These are phyloP conservation scores for Hypomyces rosellus DNA, from an alignment of 2,329 filamentous ascomycete genomes.

Conservation along the genomic window DNA sequence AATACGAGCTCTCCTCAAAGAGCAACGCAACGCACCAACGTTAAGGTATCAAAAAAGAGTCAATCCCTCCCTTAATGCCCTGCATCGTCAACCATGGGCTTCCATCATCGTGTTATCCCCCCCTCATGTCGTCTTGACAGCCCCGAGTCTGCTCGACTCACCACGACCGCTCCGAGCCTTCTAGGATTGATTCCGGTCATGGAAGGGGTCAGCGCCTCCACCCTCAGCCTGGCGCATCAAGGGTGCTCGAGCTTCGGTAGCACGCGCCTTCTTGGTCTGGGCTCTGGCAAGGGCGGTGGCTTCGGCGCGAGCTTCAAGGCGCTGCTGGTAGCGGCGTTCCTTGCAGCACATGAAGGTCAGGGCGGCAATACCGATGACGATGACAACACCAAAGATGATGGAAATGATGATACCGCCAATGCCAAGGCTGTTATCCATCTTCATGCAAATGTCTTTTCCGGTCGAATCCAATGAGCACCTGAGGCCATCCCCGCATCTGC, in stretches of 20 bases:
- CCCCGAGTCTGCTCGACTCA: conserved; percentile 8
- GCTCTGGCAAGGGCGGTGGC: conserved; percentile 45
- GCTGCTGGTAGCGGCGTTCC: conserved; percentile 40
- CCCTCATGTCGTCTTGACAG: conserved; percentile 1
- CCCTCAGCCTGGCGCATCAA: conserved; percentile 29
- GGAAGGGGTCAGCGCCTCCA: conserved; percentile 28
- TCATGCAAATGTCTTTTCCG: conserved; percentile 36
- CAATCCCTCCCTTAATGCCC: conserved; percentile 3
- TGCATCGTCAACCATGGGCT: neutral
- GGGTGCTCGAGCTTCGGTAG: conserved; percentile 27
- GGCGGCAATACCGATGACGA: conserved; percentile 31
- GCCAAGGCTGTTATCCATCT: conserved; percentile 32
- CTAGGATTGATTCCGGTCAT: conserved; percentile 30
- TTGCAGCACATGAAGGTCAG: conserved; percentile 47
- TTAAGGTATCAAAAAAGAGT: conserved; percentile 5
- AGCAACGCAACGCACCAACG: neutral
- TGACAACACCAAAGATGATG: conserved; percentile 38
- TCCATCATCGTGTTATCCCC: neutral
- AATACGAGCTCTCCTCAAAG: conserved; percentile 4
- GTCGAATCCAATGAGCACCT: conserved; percentile 37
- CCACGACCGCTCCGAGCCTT: conserved; percentile 5
- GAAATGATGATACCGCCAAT: conserved; percentile 41
- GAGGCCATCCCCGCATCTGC: conserved; percentile 37
- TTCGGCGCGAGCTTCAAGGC: conserved; percentile 40
- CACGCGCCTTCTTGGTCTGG: conserved; percentile 38